Conservation (phyloP, 2,329 filamentous ascomycete species). For the Cryphonectria carpinicola region DNA sequence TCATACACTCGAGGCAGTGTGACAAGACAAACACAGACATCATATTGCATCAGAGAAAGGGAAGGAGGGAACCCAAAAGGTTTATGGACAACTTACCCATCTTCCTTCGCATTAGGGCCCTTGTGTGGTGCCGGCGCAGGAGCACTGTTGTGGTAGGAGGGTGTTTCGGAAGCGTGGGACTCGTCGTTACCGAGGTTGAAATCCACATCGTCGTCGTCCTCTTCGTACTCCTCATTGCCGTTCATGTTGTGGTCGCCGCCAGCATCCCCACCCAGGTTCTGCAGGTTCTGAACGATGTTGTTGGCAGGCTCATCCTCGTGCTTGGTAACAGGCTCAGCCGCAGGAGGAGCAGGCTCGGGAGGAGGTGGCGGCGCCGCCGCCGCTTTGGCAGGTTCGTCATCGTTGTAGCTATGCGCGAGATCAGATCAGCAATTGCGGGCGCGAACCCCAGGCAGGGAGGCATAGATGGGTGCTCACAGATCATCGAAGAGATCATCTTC, state of each 20-base stretch:
- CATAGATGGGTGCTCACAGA: slow-evolving; percentile 62
- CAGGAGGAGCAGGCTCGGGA: slow-evolving; percentile 33
- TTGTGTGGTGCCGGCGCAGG: slow-evolving; percentile 40
- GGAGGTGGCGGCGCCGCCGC: slow-evolving; percentile 30
- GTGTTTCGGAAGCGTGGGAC: slow-evolving; percentile 34
- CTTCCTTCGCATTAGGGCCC: slow-evolving; percentile 80
- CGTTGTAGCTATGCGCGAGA: slow-evolving; percentile 58
- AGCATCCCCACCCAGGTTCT: slow-evolving; percentile 4
- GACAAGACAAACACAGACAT: slow-evolving; percentile 18
- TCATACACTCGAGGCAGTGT: background rate
- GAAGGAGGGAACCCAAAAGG: slow-evolving; percentile 30
- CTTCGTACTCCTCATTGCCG: slow-evolving; percentile 43
- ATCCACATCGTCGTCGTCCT: slow-evolving; percentile 59
- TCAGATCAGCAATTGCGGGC: slow-evolving; percentile 26
- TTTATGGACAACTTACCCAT: slow-evolving; percentile 74
- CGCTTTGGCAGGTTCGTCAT: slow-evolving; percentile 57
- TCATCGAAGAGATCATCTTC: slow-evolving; percentile 93
- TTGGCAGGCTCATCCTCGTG: slow-evolving; percentile 35
- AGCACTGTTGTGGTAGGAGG: slow-evolving; percentile 38
- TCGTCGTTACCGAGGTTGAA: slow-evolving; percentile 53
- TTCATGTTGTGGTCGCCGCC: slow-evolving; percentile 46
- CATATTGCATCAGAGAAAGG: slow-evolving; percentile 17
- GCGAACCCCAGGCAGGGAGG: background rate
- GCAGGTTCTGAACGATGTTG: slow-evolving; percentile 28
- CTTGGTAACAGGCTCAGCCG: slow-evolving; percentile 34